A percentile compares a stretch with the other conserved stretches of the same genome.
phyloP scores from a whole-genome alignment of 2,329 filamentous ascomycete genomes.

The Bimuria novae-zelandiae region DNA sequence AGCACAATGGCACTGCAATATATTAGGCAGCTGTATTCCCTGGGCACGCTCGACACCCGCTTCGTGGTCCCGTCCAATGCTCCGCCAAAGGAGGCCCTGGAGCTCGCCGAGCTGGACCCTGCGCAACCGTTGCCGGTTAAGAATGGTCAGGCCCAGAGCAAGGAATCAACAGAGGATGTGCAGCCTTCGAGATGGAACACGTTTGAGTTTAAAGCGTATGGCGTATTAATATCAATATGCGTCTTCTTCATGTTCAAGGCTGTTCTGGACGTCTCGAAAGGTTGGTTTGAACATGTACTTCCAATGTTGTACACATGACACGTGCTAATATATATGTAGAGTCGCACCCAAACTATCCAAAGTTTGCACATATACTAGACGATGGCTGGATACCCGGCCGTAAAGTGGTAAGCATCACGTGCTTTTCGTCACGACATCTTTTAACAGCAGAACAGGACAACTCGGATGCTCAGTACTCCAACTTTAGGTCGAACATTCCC shows the following conservation, averaged over 20 bases:
- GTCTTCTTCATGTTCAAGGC: slow-evolving; percentile 90
- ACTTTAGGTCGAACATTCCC: slow-evolving; percentile 84
- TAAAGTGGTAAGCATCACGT: slow-evolving; percentile 67
- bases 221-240: slow-evolving; percentile 65
- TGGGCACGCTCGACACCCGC: slow-evolving; percentile 71
- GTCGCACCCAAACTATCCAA: slow-evolving; percentile 78
- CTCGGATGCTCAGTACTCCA: slow-evolving; percentile 84
- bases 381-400: slow-evolving; percentile 91
- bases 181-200: slow-evolving; percentile 81
- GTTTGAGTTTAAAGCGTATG: slow-evolving; percentile 84
- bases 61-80: slow-evolving; percentile 73
- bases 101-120: slow-evolving; percentile 40
- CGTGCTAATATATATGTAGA: slow-evolving; percentile 54
- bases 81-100: slow-evolving; percentile 56
- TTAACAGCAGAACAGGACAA: slow-evolving; percentile 65
- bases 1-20: slow-evolving; percentile 49
- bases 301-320: too few species aligned
- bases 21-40: slow-evolving; percentile 62
- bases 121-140: slow-evolving; percentile 32
- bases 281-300: slow-evolving; percentile 52
- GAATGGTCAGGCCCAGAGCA: slow-evolving; percentile 29
- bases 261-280: slow-evolving; percentile 82
- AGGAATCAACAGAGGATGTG: slow-evolving; percentile 46
- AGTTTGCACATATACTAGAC: slow-evolving; percentile 71
- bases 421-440: slow-evolving; percentile 10